Percentiles rank a stretch among this genome's conserved stretches.
Evolutionary conservation across 345 rosid species (phyloP).

Genomic region (Gossypium thurberi): DNA sequence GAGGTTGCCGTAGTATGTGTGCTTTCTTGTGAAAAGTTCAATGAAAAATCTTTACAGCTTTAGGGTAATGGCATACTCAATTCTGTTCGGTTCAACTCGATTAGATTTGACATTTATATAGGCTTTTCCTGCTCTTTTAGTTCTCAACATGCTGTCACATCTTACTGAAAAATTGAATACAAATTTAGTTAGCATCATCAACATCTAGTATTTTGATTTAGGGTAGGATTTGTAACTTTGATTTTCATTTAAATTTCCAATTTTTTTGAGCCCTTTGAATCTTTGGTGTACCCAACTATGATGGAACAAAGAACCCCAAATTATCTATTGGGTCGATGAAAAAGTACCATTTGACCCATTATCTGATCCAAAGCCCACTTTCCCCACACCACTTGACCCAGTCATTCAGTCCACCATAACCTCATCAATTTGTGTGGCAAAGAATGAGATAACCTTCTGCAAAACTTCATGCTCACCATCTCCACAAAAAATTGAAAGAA

Average conservation of each 20-base stretch:
- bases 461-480: constrained; percentile 8
- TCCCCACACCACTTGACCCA: neutral
- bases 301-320: neutral
- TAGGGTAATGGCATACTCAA: too few species aligned
- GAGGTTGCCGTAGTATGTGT: constrained; percentile 9
- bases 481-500: constrained; percentile 10
- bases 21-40: constrained; percentile 25
- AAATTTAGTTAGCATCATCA: neutral
- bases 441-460: constrained; percentile 39
- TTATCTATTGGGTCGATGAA: neutral
- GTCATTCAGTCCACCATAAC: constrained; percentile 7
- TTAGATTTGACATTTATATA: too few species aligned
- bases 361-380: neutral
- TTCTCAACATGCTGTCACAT: neutral
- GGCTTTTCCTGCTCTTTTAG: neutral
- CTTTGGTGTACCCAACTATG: neutral
- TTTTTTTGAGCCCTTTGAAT: neutral
- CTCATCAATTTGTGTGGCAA: constrained; percentile 64
- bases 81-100: neutral
- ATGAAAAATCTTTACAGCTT: constrained; percentile 25
- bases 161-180: neutral
- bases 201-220: neutral
- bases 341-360: neutral
- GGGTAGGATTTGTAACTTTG: neutral
- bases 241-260: neutral